Base-by-base conservation (phyloP, 257 asterid species). In the Primulina eburnea region DNA sequence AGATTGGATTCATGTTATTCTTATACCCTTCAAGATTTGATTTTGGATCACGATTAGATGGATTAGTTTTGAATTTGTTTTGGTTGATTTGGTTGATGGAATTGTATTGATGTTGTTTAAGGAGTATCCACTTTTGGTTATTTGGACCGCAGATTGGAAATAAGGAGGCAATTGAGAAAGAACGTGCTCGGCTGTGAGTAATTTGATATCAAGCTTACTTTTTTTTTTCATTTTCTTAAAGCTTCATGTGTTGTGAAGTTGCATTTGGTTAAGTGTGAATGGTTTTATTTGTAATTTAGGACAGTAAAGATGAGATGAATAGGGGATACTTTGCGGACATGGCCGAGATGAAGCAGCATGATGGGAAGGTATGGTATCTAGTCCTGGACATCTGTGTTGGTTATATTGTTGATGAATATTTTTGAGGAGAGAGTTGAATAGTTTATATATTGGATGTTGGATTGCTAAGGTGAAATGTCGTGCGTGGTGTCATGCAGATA, bases 241-340 rank as follows among this genome's bases (percentile, higher is more conserved):
- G 29, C 35, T 37, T 74, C 47, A 4, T 67, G 47, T 29, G 24
- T 37, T 33, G 11, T 55, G 74, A n/a, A 7, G 37, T 10, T 60
- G 68, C 52, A 57, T 21, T 52, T 78, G 47, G 57, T 71, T 68
- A 68, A 68, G 37, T 61, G 64, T 69, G 69, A 66, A 65, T 72
- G 59, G 16, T 66, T 68, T 71, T 69, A 16, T 62, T 71, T 80
- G 77, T 74, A 72, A 68, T 81, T 80, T 91, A 83, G 89, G 90
- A 82, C 99, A 94, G 97, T 94, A 77, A 81, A 75, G 97, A 94
- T 85, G 99, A 94, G 90, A 79, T 94, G 82, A 85, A 67, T 61
- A 74, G 97, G 75, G 90, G 97, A 74, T 89, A 85, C 79, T 87
- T 89, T 74, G 93, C 90, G 63, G 99, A 94, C 77, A 79, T 91